Base-by-base conservation (phyloP, 2,329 filamentous ascomycete genomes). In the Cladophialophora chaetospira region DNA sequence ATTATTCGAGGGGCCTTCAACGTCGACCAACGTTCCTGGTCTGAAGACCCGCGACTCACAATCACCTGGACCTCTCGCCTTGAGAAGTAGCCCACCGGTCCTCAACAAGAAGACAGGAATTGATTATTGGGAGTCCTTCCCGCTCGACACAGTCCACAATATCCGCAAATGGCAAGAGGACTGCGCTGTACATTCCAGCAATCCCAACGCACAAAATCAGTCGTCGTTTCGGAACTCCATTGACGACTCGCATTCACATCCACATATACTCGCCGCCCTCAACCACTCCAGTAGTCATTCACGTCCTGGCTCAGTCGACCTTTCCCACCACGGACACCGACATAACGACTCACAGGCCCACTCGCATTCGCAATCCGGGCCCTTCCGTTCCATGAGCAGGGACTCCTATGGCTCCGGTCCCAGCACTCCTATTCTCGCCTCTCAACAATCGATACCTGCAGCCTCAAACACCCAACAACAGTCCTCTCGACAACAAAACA, bases 81-180 rank as follows among this genome's bases (percentile, higher is more conserved):
- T 55, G 26, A 45, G 58, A 40, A 59, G 48, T 31, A 60, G 55
- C 11, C 64, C 61, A 5, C 63, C 64, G 10, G 45, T 63, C 6
- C 54, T 65, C 5, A 59, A 60, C 25, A 58, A 66, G 53, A 73
- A 71, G 58, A 68, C 62, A 31, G 72, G 70, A 4, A 66, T 67
- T 3, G 71, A 75, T 15, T 69, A 72, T 51, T 75, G 73, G 73
- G 69, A 69, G 25, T 61, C 61, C 3, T 73, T 70, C 49, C 73
- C 73, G 5, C 62, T 75, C 19, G 65, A 67, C 15, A 69, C 67
- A 3, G 66, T 66, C 6, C 59, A 67, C 3, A 69, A 70, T 45
- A 68, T 75, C 31, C 68, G 71, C 4, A 64, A 63, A 51, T 75
- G 73, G 73, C 69, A 74, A 55, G 57, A 65, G 25, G 68, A 70